Evolutionary conservation across 805 yeast species (phyloP), one percentile per base, ranked within the genome.

Genomic region (Ogataea corticis): DNA sequence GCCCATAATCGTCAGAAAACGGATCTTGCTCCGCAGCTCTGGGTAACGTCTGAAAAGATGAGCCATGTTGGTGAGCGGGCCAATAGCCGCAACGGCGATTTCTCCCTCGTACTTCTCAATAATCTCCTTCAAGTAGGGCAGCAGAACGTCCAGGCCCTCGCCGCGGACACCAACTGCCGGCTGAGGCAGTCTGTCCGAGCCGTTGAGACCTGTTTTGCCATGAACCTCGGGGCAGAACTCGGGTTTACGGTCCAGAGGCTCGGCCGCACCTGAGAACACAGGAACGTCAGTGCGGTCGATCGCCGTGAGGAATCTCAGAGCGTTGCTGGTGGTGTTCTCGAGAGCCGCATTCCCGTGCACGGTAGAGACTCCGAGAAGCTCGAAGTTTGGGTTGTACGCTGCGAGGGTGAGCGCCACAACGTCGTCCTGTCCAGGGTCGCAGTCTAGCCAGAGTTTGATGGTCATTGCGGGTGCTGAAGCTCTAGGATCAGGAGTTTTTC

Each of bases 381-480:
- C 62, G 64, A 80, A 77, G 19, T 72, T 66, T 0, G 88, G 86
- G 51, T 81, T 76, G 57, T 75, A 78, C 7, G 79, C 68, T 0
- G 87, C 80, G 19, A 89, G 52, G 9, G 86, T 66, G 7, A 89
- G 71, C 3, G 94, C 96, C 36, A 87, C 75, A 1, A 87, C 83
- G 57, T 89, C 97, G 59, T 89, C 96, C 57, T 85, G 94, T 1
- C 96, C 96, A 0, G 96, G 96, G 59, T 89, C 96, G 63, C 96
- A 89, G 65, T 89, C 96, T 11, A 89, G 64, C 96, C 96, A 89
- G 4, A 89, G 57, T 0, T 96, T 95, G 16, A 82, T 76, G 21
- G 31, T 17, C 37, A 33, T 13, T 14, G 30, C 25, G 39, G 6
- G 14, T 31, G 18, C 14, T 31, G 33, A n/a, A n/a, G n/a, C n/a